Evolutionary conservation across 148 eudicot species (phyloP).

Genomic region (Vaccinium darrowii): DNA sequence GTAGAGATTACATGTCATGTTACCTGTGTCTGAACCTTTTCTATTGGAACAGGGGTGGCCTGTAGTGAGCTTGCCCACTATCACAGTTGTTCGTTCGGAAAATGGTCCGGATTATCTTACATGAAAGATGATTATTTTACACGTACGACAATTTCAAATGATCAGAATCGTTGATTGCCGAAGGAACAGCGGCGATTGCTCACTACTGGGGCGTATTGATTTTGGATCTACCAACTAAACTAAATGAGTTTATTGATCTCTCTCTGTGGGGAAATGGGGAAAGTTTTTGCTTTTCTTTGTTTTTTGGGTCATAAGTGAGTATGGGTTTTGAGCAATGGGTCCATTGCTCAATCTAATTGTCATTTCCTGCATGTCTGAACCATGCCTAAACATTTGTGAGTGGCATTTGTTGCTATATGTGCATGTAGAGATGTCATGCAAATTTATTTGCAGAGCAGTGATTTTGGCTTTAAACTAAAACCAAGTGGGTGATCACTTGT

Average conservation of each 20-base stretch:
- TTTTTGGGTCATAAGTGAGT: too few relatives aligned
- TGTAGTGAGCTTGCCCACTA: too few relatives aligned
- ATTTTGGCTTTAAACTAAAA: not conserved
- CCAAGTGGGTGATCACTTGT: not conserved
- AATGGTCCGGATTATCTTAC: too few relatives aligned
- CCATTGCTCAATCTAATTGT: not conserved
- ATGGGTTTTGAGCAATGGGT: not conserved
- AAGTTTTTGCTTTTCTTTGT: too few relatives aligned
- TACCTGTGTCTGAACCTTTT: not conserved
- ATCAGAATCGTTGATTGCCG: too few relatives aligned
- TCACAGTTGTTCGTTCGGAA: too few relatives aligned
- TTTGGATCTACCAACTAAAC: not conserved
- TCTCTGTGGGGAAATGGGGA: not conserved
- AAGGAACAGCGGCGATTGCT: too few relatives aligned
- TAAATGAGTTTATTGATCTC: not conserved
- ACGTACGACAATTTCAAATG: too few relatives aligned
- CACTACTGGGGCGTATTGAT: not conserved
- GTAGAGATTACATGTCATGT: not conserved
- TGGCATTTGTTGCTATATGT: not conserved
- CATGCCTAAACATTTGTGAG: constrained; percentile 2
- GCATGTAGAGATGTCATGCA: not conserved
- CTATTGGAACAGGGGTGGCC: not conserved
- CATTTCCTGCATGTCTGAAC: constrained; percentile 1
- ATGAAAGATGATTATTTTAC: too few relatives aligned
- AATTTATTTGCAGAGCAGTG: not conserved